Evolutionary conservation across 2,329 filamentous ascomycete species (phyloP).

Genomic region (Pseudocercospora vitis): DNA sequence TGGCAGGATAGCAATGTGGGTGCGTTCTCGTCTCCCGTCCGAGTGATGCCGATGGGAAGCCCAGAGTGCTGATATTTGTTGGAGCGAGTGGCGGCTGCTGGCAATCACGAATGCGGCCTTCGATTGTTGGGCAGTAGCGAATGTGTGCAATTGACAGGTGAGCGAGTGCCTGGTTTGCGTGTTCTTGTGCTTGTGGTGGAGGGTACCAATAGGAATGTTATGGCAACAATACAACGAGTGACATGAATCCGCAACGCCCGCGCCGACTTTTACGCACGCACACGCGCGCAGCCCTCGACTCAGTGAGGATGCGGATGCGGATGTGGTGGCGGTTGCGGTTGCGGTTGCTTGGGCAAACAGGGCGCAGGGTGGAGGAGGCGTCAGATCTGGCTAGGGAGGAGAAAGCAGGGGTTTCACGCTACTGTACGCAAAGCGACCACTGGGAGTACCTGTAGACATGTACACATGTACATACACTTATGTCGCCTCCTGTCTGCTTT

Average conservation of each 20-base stretch:
- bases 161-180: too few relatives aligned
- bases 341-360: constrained; percentile 1
- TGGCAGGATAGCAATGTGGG: not conserved
- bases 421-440: too few relatives aligned
- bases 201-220: too few relatives aligned
- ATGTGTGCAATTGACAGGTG: not conserved
- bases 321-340: too few relatives aligned
- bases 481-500: not conserved
- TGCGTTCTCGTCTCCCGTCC: not conserved
- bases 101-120: not conserved
- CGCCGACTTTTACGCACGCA: not conserved
- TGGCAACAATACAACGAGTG: constrained; percentile 5
- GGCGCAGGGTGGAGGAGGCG: not conserved
- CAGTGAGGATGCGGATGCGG: too few relatives aligned
- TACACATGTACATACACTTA: too few relatives aligned
- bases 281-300: not conserved
- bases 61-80: too few relatives aligned
- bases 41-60: too few relatives aligned
- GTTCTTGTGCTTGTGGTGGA: too few relatives aligned
- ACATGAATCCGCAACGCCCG: not conserved
- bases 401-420: not conserved
- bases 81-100: constrained; percentile 2
- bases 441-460: too few relatives aligned
- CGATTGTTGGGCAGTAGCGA: not conserved
- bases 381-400: not conserved